A percentile compares a stretch with the other conserved stretches of the same genome.
Conservation (phyloP, 2,329 filamentous ascomycete species). For the Aspergillus calidoustus region DNA sequence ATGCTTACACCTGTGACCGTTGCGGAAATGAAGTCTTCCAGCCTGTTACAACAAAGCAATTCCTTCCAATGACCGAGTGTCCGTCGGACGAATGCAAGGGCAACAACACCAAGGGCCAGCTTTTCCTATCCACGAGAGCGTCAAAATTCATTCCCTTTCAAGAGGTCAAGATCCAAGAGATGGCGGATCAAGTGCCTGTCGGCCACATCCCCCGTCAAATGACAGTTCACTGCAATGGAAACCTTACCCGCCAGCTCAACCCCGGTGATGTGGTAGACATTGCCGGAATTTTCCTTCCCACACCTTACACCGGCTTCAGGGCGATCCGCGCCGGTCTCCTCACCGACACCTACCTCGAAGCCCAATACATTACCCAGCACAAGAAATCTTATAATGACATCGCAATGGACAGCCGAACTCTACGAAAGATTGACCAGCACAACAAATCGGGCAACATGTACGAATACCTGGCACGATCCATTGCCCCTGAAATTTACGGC, state of each 20-base stretch:
- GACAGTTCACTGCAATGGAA: conserved; percentile 87
- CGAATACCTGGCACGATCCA: conserved; percentile 92
- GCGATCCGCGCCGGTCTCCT: conserved; percentile 95
- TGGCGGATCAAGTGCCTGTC: conserved; percentile 98
- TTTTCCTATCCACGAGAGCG: conserved; percentile 91
- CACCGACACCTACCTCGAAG: conserved; percentile 96
- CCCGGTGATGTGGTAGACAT: conserved; percentile 94
- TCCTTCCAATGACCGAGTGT: conserved; percentile 82
- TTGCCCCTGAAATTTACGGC: conserved; percentile 95
- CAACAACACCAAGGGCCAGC: conserved; percentile 90
- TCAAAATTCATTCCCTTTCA: conserved; percentile 98
- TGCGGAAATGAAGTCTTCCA: conserved; percentile 98
- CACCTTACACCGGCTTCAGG: conserved; percentile 98
- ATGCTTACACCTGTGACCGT: conserved; percentile 95
- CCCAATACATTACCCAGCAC: conserved; percentile 90
- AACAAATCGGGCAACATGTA: conserved; percentile 89
- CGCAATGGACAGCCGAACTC: conserved; percentile 76
- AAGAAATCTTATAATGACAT: conserved; percentile 98
- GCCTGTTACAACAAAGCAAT: conserved; percentile 88
- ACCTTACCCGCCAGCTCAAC: conserved; percentile 81
- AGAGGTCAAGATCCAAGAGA: conserved; percentile 97
- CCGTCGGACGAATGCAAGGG: conserved; percentile 86
- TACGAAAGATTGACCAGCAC: conserved; percentile 83
- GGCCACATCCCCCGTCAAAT: conserved; percentile 93
- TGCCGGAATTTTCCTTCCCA: conserved; percentile 93